A percentile compares a stretch with the other conserved stretches of the same genome.
These are phyloP conservation scores for Poterioochromonas sp. DNA, from an alignment of 352 stramenopile genomes.

Conservation along the genomic window DNA sequence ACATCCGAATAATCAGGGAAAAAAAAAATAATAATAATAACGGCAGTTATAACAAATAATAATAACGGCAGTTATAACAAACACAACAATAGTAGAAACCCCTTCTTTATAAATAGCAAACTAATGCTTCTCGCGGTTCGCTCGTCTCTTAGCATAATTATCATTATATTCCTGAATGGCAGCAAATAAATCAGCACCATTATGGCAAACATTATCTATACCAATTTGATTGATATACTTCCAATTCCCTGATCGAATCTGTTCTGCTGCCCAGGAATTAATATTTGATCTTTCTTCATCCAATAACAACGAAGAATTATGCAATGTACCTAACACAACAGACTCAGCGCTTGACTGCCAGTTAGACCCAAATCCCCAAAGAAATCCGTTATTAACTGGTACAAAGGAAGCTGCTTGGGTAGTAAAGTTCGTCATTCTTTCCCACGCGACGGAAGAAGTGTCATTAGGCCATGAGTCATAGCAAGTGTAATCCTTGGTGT, in stretches of 20 bases:
- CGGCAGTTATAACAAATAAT: too few relatives aligned
- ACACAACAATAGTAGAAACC: too few relatives aligned
- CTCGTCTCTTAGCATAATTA: too few relatives aligned
- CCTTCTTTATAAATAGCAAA: too few relatives aligned
- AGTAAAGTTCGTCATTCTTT: neutral
- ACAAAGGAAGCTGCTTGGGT: neutral
- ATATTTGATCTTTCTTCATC: constrained; percentile 15
- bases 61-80: too few relatives aligned
- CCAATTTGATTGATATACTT: constrained; percentile 1
- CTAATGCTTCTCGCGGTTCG: too few relatives aligned
- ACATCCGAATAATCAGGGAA: too few relatives aligned
- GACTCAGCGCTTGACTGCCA: constrained; percentile 18
- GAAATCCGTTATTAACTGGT: neutral
- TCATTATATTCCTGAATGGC: too few relatives aligned
- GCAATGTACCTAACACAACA: constrained; percentile 5
- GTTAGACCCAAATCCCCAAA: neutral
- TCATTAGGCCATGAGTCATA: constrained; percentile 26
- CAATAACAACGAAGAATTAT: neutral
- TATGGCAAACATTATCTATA: constrained; percentile 26
- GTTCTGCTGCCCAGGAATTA: neutral
- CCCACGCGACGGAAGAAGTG: neutral
- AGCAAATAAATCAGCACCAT: neutral
- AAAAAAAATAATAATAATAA: too few relatives aligned
- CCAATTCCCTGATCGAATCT: neutral
- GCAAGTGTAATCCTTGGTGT: neutral